A percentile compares a stretch with the other conserved stretches of the same genome.
Conservation (phyloP, 768 basidiomycete genomes). For the Boletales sp. region DNA sequence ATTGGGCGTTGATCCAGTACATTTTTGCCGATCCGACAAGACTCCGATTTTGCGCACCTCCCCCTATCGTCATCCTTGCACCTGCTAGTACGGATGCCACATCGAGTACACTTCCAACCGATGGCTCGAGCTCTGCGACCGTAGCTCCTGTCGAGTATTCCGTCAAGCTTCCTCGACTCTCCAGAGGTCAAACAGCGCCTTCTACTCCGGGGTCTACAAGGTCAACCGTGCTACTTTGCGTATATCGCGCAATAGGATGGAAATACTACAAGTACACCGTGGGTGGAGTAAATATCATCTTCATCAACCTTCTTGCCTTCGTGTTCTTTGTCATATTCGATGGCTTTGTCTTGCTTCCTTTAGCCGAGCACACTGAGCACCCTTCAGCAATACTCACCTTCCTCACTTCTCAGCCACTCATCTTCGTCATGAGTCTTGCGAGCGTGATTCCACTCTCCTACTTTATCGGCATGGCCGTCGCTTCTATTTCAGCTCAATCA, state of each 20-base stretch:
- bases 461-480: slow-evolving; percentile 99
- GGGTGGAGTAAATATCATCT: slow-evolving; percentile 97
- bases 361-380: slow-evolving; percentile 60
- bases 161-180: slow-evolving; percentile 69
- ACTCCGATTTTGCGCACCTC: slow-evolving; percentile 92
- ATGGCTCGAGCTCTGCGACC: slow-evolving; percentile 8
- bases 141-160: slow-evolving; percentile 46
- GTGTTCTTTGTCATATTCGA: slow-evolving; percentile 97
- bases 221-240: slow-evolving; percentile 91
- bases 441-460: slow-evolving; percentile 97
- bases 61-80: slow-evolving; percentile 56
- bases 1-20: slow-evolving; percentile 89
- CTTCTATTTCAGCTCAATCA: slow-evolving; percentile 96
- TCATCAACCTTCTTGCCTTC: slow-evolving; percentile 89
- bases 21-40: slow-evolving; percentile 74
- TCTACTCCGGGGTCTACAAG: slow-evolving; percentile 61
- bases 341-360: slow-evolving; percentile 74
- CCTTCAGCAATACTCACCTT: slow-evolving; percentile 64
- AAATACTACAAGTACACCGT: slow-evolving; percentile 99
- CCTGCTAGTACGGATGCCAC: slow-evolving; percentile 24
- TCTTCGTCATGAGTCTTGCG: slow-evolving; percentile 81
- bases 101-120: slow-evolving; percentile 2
- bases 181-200: slow-evolving; percentile 88
- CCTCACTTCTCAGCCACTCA: slow-evolving; percentile 68
- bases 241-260: slow-evolving; percentile 84